Evolutionary conservation across 2,329 filamentous ascomycete species (phyloP).

Genomic region (Ciborinia camelliae): DNA sequence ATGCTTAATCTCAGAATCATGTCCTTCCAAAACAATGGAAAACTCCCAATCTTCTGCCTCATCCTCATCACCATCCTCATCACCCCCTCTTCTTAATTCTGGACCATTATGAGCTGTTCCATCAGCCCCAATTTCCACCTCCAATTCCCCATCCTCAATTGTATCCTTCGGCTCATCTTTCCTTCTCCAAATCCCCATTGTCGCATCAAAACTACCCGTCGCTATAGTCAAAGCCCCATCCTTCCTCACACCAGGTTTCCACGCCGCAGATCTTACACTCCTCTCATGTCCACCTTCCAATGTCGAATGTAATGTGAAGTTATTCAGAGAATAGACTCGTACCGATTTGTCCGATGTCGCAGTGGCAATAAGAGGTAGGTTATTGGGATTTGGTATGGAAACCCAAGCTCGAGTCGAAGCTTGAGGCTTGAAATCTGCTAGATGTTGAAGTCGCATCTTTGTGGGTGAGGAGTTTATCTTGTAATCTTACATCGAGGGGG

Average conservation of each 20-base stretch:
- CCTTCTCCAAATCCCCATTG: slow-evolving; percentile 78
- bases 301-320: slow-evolving; percentile 72
- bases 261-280: slow-evolving; percentile 79
- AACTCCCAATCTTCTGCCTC: slow-evolving; percentile 84
- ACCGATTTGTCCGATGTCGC: slow-evolving; percentile 82
- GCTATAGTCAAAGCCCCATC: slow-evolving; percentile 72
- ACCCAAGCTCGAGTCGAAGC: slow-evolving; percentile 77
- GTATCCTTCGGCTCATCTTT: slow-evolving; percentile 39
- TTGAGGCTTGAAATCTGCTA: slow-evolving; percentile 43
- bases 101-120: slow-evolving; percentile 24
- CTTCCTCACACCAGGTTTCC: slow-evolving; percentile 70
- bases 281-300: slow-evolving; percentile 88
- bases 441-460: slow-evolving; percentile 20
- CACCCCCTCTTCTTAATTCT: slow-evolving; percentile 27
- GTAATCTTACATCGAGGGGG: not conserved
- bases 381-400: slow-evolving; percentile 75
- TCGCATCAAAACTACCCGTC: slow-evolving; percentile 91
- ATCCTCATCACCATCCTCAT: slow-evolving; percentile 44
- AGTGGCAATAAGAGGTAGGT: slow-evolving; percentile 80
- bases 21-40: slow-evolving; percentile 86
- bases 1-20: slow-evolving; percentile 88
- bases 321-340: slow-evolving; percentile 82
- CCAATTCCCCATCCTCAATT: slow-evolving; percentile 37
- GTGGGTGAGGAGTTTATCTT: not conserved
- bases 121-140: slow-evolving; percentile 43